phyloP scores from a whole-genome alignment of 768 basidiomycete genomes.

The Rickenella mellea region DNA sequence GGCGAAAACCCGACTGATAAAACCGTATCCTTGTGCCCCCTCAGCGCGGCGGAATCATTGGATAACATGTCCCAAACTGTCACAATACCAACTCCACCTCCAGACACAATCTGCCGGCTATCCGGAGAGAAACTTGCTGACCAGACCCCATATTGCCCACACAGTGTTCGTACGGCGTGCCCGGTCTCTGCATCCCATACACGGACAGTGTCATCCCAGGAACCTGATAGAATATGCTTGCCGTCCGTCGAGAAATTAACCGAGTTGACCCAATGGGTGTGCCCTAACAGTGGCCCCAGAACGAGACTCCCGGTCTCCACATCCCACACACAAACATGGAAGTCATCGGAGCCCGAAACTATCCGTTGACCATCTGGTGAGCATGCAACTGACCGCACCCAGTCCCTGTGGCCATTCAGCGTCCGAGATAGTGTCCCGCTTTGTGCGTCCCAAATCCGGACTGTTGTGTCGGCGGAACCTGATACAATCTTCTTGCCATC shows the following conservation, averaged over 20 bases:
- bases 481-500: no score
- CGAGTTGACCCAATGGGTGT: background rate
- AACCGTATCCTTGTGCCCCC: constrained; percentile 17
- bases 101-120: no score
- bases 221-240: background rate
- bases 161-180: background rate
- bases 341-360: constrained; percentile 5
- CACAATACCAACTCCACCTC: constrained; percentile 19
- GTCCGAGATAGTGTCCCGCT: background rate
- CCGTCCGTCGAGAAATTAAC: background rate
- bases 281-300: no score
- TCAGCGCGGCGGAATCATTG: constrained; percentile 12
- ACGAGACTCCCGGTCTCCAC: constrained; percentile 2
- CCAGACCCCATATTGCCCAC: constrained; percentile 19
- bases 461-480: background rate
- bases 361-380: constrained; percentile 1
- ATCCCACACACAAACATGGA: constrained; percentile 8
- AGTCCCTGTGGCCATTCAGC: background rate
- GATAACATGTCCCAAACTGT: constrained; percentile 17
- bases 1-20: constrained; percentile 15
- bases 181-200: background rate
- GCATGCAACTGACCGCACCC: constrained; percentile 5
- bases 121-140: no score
- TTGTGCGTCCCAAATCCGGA: background rate
- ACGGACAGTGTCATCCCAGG: background rate